Conservation (phyloP, 2,329 filamentous ascomycete genomes). For the Helminthosporium solani region DNA sequence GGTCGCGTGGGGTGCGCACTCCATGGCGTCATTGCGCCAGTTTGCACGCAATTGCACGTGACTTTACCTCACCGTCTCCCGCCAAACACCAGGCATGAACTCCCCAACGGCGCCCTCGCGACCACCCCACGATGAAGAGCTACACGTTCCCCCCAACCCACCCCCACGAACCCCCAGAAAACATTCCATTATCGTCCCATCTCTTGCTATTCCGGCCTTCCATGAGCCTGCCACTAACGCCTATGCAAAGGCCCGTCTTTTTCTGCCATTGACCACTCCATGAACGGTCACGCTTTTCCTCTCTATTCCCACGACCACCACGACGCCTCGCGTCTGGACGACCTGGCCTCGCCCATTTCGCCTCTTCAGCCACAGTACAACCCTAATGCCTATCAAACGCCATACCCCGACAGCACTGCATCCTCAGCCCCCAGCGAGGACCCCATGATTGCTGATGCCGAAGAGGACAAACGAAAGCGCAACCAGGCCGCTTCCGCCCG, state of each 20-base stretch:
- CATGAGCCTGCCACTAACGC: slow-evolving; percentile 25
- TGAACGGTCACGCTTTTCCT: slow-evolving; percentile 29
- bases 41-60: slow-evolving; percentile 23
- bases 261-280: slow-evolving; percentile 23
- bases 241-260: slow-evolving; percentile 28
- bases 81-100: slow-evolving; percentile 3
- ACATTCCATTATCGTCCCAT: background rate
- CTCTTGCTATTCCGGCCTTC: slow-evolving; percentile 6
- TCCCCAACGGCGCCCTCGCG: background rate
- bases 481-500: slow-evolving; percentile 87
- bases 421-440: slow-evolving; percentile 30
- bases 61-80: slow-evolving; percentile 1
- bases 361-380: slow-evolving; percentile 25
- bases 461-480: slow-evolving; percentile 85
- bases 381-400: slow-evolving; percentile 13
- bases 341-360: slow-evolving; percentile 30
- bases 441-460: slow-evolving; percentile 52
- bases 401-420: slow-evolving; percentile 26
- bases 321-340: slow-evolving; percentile 29
- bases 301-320: slow-evolving; percentile 26
- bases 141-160: background rate
- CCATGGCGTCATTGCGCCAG: slow-evolving; percentile 20
- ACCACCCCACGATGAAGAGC: slow-evolving; percentile 10
- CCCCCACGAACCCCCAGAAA: slow-evolving; percentile 3
- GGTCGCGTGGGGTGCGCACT: background rate